Percentiles rank a stretch among this genome's conserved stretches.
Conservation (phyloP, 1,284 basidiomycete species). For the Melampsora abietis-canadensis region DNA sequence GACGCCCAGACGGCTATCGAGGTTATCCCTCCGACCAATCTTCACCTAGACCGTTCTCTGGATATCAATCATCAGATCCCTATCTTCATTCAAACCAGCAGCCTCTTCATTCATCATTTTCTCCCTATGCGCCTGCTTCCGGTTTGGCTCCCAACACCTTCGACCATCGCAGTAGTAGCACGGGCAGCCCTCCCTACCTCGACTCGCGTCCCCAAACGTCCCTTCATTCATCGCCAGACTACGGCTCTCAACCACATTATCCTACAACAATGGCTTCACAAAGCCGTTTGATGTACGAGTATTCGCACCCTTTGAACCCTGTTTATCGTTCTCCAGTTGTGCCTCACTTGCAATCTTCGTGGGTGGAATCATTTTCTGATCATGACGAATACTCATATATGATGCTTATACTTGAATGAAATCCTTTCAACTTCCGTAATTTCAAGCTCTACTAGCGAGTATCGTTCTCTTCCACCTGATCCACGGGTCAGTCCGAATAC, state of each 20-base stretch:
- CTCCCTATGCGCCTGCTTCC: background rate
- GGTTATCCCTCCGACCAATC: background rate
- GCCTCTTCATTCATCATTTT: background rate
- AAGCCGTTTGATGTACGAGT: no score
- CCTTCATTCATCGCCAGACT: background rate
- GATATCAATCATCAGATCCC: background rate
- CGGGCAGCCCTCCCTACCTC: background rate
- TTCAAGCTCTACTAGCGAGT: no score
- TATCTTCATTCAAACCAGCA: background rate
- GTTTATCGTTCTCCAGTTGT: background rate
- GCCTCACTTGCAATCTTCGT: background rate
- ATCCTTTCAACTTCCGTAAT: no score
- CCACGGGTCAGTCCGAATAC: background rate
- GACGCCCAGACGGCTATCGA: background rate
- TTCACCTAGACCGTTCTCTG: background rate
- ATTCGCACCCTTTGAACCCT: background rate
- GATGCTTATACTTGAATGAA: no score
- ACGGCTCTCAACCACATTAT: background rate
- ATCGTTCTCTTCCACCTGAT: background rate
- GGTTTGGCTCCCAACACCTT: background rate
- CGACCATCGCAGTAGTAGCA: background rate
- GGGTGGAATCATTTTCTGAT: background rate
- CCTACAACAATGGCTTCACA: background rate
- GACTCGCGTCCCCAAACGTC: background rate
- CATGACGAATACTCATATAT: no score